Evolutionary conservation across 306 rosid species (phyloP).

Genomic region (Potentilla sterilis): DNA sequence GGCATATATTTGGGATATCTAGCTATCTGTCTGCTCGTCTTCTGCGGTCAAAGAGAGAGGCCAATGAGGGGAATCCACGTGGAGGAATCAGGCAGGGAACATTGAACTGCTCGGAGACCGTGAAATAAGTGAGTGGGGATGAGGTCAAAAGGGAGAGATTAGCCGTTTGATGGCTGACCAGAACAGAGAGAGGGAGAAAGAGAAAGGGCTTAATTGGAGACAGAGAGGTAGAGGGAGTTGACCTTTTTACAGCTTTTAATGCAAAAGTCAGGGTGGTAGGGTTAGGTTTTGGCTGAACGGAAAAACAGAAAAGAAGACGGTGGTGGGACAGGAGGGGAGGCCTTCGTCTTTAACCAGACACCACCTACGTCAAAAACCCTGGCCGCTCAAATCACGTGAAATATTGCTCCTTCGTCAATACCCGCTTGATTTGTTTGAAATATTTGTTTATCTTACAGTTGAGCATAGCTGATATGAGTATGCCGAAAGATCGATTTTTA

Average conservation of each 20-base stretch:
- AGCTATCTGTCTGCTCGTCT: neutral
- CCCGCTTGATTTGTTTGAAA: neutral
- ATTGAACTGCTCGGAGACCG: conserved; percentile 36
- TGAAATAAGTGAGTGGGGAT: conserved; percentile 24
- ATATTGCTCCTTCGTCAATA: neutral
- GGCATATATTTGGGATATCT: neutral
- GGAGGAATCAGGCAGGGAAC: conserved; percentile 4
- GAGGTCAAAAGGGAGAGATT: conserved; percentile 60
- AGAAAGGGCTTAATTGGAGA: conserved; percentile 42
- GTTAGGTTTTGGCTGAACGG: conserved; percentile 4
- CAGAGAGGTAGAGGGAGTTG: conserved; percentile 59
- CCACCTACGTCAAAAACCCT: neutral
- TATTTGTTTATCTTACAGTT: neutral
- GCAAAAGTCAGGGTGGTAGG: conserved; percentile 45
- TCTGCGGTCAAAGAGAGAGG: conserved; percentile 38
- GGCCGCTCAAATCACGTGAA: neutral
- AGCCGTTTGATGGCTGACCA: conserved; percentile 67
- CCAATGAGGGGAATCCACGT: conserved; percentile 38
- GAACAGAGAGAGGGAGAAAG: neutral
- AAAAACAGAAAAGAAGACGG: neutral
- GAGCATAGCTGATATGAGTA: neutral
- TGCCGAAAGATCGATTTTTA: too few relatives aligned
- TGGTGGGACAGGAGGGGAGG: neutral
- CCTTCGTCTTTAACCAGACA: neutral
- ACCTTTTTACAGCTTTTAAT: conserved; percentile 68